Percentiles rank a stretch among this genome's conserved stretches.
Conservation (phyloP, 2,329 filamentous ascomycete genomes). For the Fusarium udum region DNA sequence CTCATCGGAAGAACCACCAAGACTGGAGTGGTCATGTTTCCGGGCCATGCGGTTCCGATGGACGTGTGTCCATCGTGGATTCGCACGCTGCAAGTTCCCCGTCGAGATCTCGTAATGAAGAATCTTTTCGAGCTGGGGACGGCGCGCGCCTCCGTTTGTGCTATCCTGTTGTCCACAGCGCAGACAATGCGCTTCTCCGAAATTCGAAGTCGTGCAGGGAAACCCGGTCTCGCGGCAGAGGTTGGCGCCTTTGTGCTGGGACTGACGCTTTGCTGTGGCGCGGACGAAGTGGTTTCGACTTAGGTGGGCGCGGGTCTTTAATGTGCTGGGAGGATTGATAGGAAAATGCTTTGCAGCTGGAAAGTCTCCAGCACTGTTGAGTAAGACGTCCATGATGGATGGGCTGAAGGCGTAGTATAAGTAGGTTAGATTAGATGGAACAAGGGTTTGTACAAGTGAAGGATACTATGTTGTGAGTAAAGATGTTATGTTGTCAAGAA, state of each 20-base stretch:
- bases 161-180: slow-evolving; percentile 29
- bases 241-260: slow-evolving; percentile 25
- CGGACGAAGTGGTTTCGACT: slow-evolving; percentile 46
- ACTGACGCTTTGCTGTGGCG: slow-evolving; percentile 46
- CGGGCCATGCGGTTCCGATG: slow-evolving; percentile 27
- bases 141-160: slow-evolving; percentile 22
- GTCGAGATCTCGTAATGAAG: slow-evolving; percentile 21
- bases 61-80: slow-evolving; percentile 16
- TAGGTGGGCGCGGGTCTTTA: slow-evolving; percentile 29
- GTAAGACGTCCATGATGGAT: slow-evolving; percentile 37
- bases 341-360: slow-evolving; percentile 36
- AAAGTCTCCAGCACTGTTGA: slow-evolving; percentile 37
- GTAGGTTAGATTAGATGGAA: not conserved
- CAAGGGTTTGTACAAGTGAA: slow-evolving; percentile 9
- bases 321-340: not conserved
- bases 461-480: slow-evolving; percentile 28
- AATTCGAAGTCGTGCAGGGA: slow-evolving; percentile 25
- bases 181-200: slow-evolving; percentile 5
- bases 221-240: slow-evolving; percentile 39
- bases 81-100: slow-evolving; percentile 4
- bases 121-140: slow-evolving; percentile 38
- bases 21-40: slow-evolving; percentile 12
- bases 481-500: slow-evolving; percentile 33
- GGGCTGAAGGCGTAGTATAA: slow-evolving; percentile 12
- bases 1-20: slow-evolving; percentile 29